Evolutionary conservation across 192 early-diverging fungal species (phyloP).

Genomic region (Backusella circina): DNA sequence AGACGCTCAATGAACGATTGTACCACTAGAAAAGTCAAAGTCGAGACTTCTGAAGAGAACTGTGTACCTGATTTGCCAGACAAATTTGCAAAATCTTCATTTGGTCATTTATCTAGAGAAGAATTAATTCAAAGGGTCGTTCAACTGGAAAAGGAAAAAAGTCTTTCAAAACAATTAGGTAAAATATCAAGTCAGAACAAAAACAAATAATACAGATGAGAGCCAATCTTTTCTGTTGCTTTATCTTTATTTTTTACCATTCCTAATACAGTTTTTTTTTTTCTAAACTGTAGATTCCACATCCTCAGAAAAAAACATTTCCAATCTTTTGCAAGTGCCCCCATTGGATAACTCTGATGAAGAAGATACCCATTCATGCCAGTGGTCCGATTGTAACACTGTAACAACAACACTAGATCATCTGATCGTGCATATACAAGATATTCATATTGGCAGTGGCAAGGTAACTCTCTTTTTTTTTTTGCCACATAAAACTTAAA

Average conservation of each 20-base stretch:
- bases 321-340: background rate
- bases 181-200: background rate
- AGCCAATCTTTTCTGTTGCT: background rate
- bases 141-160: conserved; percentile 23
- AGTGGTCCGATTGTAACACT: conserved; percentile 9
- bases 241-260: background rate
- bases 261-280: background rate
- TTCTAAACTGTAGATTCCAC: background rate
- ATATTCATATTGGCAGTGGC: conserved; percentile 48
- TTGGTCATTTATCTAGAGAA: conserved; percentile 18
- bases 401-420: background rate
- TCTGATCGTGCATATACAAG: conserved; percentile 44
- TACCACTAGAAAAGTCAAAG: background rate
- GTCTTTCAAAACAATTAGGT: background rate
- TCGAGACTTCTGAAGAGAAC: background rate
- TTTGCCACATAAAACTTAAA: background rate
- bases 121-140: conserved; percentile 21
- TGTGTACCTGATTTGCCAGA: background rate
- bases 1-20: background rate
- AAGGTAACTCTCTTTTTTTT: conserved; percentile 34
- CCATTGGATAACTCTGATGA: background rate
- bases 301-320: background rate
- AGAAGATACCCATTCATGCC: conserved; percentile 7
- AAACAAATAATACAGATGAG: background rate
- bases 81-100: background rate